Conservation (phyloP, 169 alveolate species). For the Plasmodium adleri region DNA sequence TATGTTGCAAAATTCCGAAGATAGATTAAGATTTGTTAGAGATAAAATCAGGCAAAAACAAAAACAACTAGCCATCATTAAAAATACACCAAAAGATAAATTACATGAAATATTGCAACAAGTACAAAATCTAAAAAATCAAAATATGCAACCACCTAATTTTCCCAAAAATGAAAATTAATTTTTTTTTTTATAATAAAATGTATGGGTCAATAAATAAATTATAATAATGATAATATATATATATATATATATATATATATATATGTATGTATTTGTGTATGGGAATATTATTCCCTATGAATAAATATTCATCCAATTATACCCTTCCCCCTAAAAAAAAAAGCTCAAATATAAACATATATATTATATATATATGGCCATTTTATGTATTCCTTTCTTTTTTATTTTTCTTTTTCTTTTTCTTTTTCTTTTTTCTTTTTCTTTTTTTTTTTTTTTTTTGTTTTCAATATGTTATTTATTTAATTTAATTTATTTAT, state of each 20-base stretch:
- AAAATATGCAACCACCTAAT: constrained; percentile 21
- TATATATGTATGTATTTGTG: not conserved
- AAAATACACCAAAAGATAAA: constrained; percentile 86
- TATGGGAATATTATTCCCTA: not conserved
- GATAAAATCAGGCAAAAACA: constrained; percentile 82
- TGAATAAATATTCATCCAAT: not conserved
- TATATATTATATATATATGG: too few species aligned
- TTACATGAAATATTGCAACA: constrained; percentile 82
- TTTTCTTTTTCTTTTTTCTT: too few species aligned
- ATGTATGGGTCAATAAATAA: too few species aligned
- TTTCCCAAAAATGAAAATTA: not conserved
- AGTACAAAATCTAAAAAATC: constrained; percentile 78
- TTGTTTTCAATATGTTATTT: too few species aligned
- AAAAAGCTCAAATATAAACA: not conserved
- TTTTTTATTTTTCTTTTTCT: too few species aligned
- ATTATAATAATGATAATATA: not conserved
- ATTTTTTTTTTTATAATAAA: too few species aligned
- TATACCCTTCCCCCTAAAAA: not conserved
- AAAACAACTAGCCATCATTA: constrained; percentile 84
- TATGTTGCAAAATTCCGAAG: constrained; percentile 84
- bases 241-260: not conserved
- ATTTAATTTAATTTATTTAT: too few species aligned
- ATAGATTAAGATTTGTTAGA: constrained; percentile 82
- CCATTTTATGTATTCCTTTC: too few species aligned
- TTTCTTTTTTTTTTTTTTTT: too few species aligned